A percentile compares a stretch with the other conserved stretches of the same genome.
These are phyloP conservation scores for Sarocladium oryzae DNA, from an alignment of 2,329 filamentous ascomycete species.

Conservation along the genomic window DNA sequence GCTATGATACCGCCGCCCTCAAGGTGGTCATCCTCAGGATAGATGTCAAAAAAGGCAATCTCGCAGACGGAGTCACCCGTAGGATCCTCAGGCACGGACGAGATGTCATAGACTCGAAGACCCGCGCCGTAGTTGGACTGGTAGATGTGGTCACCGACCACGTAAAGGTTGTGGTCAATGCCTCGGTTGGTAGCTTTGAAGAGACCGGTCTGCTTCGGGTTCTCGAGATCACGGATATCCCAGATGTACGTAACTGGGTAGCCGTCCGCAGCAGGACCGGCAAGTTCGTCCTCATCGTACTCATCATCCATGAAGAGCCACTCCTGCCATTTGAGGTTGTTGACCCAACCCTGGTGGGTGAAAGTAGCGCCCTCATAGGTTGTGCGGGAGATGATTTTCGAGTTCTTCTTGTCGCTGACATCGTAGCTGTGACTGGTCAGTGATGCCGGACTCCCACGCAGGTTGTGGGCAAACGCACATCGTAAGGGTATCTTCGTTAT, in stretches of 20 bases:
- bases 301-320: slow-evolving; percentile 42
- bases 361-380: slow-evolving; percentile 51
- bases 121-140: slow-evolving; percentile 42
- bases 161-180: slow-evolving; percentile 41
- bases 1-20: slow-evolving; percentile 27
- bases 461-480: slow-evolving; percentile 29
- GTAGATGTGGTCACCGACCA: slow-evolving; percentile 32
- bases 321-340: slow-evolving; percentile 35
- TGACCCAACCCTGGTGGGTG: slow-evolving; percentile 50
- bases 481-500: slow-evolving; percentile 44
- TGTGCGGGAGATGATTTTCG: slow-evolving; percentile 43
- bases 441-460: too few species aligned
- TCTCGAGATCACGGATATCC: slow-evolving; percentile 35
- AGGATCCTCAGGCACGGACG: slow-evolving; percentile 23
- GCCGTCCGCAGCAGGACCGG: slow-evolving; percentile 31
- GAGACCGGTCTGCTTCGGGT: slow-evolving; percentile 34
- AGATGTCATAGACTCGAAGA: slow-evolving; percentile 28
- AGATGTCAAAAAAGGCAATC: slow-evolving; percentile 39
- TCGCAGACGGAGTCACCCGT: slow-evolving; percentile 34
- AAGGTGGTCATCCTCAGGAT: slow-evolving; percentile 39
- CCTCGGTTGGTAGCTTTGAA: slow-evolving; percentile 29
- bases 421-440: slow-evolving; percentile 23
- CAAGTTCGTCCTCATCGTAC: slow-evolving; percentile 36
- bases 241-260: slow-evolving; percentile 43
- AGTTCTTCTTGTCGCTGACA: slow-evolving; percentile 40